Evolutionary conservation across 202 grass and related monocot species (phyloP), one percentile per base, ranked within the genome.

Genomic region (Setaria italica): DNA sequence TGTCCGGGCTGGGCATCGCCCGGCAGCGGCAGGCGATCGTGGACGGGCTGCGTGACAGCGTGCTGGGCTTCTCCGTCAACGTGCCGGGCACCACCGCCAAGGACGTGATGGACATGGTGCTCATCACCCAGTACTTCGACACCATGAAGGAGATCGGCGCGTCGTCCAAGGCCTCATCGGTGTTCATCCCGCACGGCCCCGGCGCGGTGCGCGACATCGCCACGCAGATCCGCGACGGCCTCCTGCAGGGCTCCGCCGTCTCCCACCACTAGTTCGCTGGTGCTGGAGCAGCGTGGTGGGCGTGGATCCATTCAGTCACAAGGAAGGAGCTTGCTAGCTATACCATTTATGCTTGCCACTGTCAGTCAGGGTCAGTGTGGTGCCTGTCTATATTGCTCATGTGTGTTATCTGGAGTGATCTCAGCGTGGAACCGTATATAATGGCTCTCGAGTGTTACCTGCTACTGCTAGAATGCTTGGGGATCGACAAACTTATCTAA

Each of bases 161-260:
- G 3, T 83, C 83, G 0, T 92, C 90, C 46, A 92, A 90, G 87
- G 80, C 87, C 6, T 92, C 87, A 3, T 67, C 87, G 0, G 90
- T 92, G 33, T 92, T 92, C 90, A 87, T 92, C 79, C 90, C 94
- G 5, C 94, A 96, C 9, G 94, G 94, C 7, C 94, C 94, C 1
- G 94, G 94, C 3, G 89, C 89, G 0, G 94, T 93, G 32, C 84
- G 88, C 5, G 94, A 96, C 85, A 79, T 96, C 58, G 89, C 94
- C 47, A 75, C 90, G 1, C 90, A 92, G 90, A 92, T 92, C 83
- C 86, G 90, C 25, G 90, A 92, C 34, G 90, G 79, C 11, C 87
- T 92, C 25, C 87, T 92, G 15, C 90, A 92, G 83, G 79, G 86
- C 39, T 21, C 85, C 65, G 13, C 80, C n/a, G 68, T 76, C 17